phyloP scores from a whole-genome alignment of 345 rosid genomes.

The Aquilaria malaccensis region DNA sequence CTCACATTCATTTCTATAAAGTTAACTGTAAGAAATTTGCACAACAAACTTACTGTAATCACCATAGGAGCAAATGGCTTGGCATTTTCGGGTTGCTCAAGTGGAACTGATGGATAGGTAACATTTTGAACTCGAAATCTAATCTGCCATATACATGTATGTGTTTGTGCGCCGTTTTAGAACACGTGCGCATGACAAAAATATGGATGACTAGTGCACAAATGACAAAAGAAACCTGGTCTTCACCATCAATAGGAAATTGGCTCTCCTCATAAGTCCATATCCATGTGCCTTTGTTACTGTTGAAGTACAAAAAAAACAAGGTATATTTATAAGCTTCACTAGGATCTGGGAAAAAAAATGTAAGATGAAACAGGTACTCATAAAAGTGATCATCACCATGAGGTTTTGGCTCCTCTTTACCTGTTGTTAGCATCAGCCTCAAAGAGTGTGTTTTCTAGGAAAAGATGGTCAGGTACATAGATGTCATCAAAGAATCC shows the following conservation, averaged over 20 bases:
- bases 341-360: not conserved
- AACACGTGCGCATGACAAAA: not conserved
- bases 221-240: conserved; percentile 36
- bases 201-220: not conserved
- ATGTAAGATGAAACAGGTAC: not conserved
- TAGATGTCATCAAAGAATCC: conserved; percentile 86
- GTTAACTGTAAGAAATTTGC: conserved; percentile 1
- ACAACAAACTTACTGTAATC: conserved; percentile 51
- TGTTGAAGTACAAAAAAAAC: conserved; percentile 21
- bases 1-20: not conserved
- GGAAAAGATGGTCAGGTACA: conserved; percentile 39
- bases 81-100: conserved; percentile 43
- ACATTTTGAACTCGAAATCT: conserved; percentile 58
- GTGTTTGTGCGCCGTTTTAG: too few relatives aligned
- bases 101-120: conserved; percentile 57
- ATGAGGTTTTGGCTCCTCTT: not conserved
- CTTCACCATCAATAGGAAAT: conserved; percentile 46
- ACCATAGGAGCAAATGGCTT: conserved; percentile 93
- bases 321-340: not conserved
- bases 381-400: too few relatives aligned
- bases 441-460: conserved; percentile 10
- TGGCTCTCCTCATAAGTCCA: conserved; percentile 35
- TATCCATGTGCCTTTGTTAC: conserved; percentile 65
- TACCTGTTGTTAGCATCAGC: conserved; percentile 54
- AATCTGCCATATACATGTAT: conserved; percentile 37